Percentiles rank a stretch among this genome's conserved stretches.
Conservation (phyloP, 257 asterid species). For the Jacaranda mimosifolia region DNA sequence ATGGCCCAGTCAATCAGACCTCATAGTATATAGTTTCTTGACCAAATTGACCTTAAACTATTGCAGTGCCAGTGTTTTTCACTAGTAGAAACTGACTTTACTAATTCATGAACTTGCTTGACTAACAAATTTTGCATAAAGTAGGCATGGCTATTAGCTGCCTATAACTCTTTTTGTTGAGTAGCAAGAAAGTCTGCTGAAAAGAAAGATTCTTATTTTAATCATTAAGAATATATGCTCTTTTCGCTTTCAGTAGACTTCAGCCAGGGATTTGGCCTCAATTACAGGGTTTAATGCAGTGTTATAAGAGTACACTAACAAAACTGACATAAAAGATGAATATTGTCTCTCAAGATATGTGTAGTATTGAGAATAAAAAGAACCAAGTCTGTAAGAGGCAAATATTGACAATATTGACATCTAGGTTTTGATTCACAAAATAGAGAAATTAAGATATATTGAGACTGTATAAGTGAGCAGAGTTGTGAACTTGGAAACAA, state of each 20-base stretch:
- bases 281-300: background rate
- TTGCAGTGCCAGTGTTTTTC: background rate
- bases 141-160: no score
- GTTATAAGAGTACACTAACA: background rate
- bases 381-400: background rate
- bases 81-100: background rate
- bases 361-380: no score
- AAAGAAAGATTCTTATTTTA: no score
- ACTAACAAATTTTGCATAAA: no score
- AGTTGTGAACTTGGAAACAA: conserved; percentile 3
- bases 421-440: background rate
- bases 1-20: conserved; percentile 7
- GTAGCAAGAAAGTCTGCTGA: no score
- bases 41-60: conserved; percentile 1
- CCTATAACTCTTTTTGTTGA: no score
- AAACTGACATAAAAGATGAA: background rate
- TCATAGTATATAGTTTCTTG: conserved; percentile 11
- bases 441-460: background rate
- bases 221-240: no score
- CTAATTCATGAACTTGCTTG: no score
- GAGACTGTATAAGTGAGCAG: conserved; percentile 6
- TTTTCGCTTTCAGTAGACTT: background rate
- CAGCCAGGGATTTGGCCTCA: background rate
- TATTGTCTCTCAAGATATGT: no score
- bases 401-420: background rate